Evolutionary conservation across 2,329 filamentous ascomycete species (phyloP).

Genomic region (Periconia digitata): DNA sequence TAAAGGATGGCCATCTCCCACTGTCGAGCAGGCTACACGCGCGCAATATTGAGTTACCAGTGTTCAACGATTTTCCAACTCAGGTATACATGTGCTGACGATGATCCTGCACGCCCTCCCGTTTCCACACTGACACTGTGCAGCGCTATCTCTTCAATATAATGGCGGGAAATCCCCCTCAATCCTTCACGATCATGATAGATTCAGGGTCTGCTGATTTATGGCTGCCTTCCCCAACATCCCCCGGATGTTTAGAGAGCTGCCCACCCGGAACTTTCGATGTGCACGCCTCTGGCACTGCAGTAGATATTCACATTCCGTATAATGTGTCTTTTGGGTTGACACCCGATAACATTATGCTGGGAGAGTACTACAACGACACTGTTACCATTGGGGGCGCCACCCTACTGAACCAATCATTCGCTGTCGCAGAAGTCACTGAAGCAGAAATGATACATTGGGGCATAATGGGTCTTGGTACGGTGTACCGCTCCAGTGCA

Average conservation of each 20-base stretch:
- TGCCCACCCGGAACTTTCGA: conserved; percentile 10
- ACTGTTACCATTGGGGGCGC: conserved; percentile 6
- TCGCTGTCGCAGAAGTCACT: conserved; percentile 11
- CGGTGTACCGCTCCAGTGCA: not conserved
- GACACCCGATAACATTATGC: conserved; percentile 13
- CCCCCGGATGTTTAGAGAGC: conserved; percentile 11
- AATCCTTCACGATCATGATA: conserved; percentile 10
- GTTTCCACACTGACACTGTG: not conserved
- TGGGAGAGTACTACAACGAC: conserved; percentile 17
- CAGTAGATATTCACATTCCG: conserved; percentile 4
- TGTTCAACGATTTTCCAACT: conserved; percentile 4
- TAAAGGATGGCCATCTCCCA: not conserved
- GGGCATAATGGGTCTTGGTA: conserved; percentile 14
- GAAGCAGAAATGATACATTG: conserved; percentile 9
- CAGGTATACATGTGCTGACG: not conserved
- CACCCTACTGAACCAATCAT: not conserved
- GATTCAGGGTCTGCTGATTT: conserved; percentile 14
- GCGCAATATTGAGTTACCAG: conserved; percentile 1
- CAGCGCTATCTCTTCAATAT: conserved; percentile 14
- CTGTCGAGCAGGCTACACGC: not conserved
- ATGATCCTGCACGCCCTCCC: not conserved
- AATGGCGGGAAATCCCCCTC: conserved; percentile 13
- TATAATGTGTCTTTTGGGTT: conserved; percentile 16
- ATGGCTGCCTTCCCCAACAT: conserved; percentile 13
- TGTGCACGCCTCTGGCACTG: conserved; percentile 5